phyloP scores from a whole-genome alignment of 805 yeast genomes.

The Saturnispora sekii region DNA sequence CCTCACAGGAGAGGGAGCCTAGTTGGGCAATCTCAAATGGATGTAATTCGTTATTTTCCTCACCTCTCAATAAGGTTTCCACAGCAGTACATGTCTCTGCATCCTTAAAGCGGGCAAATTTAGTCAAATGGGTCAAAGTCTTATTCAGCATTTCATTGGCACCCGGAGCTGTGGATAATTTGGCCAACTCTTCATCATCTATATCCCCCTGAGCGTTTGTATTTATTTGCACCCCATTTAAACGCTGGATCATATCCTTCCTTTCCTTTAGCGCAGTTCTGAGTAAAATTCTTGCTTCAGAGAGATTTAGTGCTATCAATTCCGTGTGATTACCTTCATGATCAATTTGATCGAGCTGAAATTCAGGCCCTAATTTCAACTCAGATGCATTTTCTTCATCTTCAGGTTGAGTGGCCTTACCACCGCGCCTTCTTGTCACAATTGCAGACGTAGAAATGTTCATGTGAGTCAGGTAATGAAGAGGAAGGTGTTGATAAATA shows the following conservation, averaged over 20 bases:
- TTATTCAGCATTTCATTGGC: conserved; percentile 86
- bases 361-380: conserved; percentile 87
- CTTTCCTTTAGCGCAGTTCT: conserved; percentile 83
- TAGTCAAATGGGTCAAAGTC: conserved; percentile 76
- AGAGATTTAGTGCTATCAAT: conserved; percentile 74
- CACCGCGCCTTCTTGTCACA: conserved; percentile 72
- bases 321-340: conserved; percentile 73
- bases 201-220: conserved; percentile 24
- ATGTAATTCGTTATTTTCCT: conserved; percentile 70
- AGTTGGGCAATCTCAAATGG: conserved; percentile 94
- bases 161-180: conserved; percentile 53
- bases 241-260: conserved; percentile 37
- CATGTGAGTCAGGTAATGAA: conserved; percentile 30
- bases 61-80: conserved; percentile 67
- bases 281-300: conserved; percentile 83
- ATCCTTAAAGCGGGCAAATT: conserved; percentile 85
- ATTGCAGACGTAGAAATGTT: conserved; percentile 84
- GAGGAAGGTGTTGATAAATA: background rate
- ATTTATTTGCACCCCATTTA: conserved; percentile 26
- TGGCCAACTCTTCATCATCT: conserved; percentile 41
- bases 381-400: conserved; percentile 91
- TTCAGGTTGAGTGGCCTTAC: conserved; percentile 48
- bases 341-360: conserved; percentile 67
- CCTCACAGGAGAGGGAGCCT: conserved; percentile 83
- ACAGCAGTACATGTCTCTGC: conserved; percentile 90